A percentile compares a stretch with the other conserved stretches of the same genome.
phyloP scores from a whole-genome alignment of 257 asterid genomes.

The Scutellaria baicalensis region DNA sequence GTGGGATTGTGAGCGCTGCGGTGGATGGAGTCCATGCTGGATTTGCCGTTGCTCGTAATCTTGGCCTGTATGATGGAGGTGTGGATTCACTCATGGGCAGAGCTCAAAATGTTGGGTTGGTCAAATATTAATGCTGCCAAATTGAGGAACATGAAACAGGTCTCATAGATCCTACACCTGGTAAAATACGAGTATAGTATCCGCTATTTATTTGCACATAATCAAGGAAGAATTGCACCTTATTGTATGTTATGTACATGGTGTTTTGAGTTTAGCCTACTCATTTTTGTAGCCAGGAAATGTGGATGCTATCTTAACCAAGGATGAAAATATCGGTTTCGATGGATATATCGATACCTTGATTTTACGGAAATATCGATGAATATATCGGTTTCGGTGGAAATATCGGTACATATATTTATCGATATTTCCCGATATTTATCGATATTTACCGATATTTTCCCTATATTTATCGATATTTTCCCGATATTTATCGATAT shows the following conservation, averaged over 20 bases:
- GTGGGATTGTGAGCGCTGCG: slow-evolving; percentile 94
- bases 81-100: slow-evolving; percentile 47
- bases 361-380: no score
- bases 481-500: no score
- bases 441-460: no score
- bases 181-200: not conserved
- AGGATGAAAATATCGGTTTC: no score
- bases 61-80: slow-evolving; percentile 54
- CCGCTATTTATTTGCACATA: not conserved
- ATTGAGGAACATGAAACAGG: not conserved
- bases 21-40: slow-evolving; percentile 94
- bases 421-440: no score
- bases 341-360: no score
- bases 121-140: slow-evolving; percentile 36
- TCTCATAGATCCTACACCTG: not conserved
- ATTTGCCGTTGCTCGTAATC: slow-evolving; percentile 60
- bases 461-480: no score
- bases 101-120: slow-evolving; percentile 48
- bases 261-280: not conserved
- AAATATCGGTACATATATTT: no score
- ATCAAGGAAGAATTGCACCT: no score
- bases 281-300: not conserved
- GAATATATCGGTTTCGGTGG: no score
- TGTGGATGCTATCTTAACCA: not conserved
- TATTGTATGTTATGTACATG: no score